Evolutionary conservation across 192 early-diverging fungal species (phyloP).

Genomic region (Linnemannia exigua): DNA sequence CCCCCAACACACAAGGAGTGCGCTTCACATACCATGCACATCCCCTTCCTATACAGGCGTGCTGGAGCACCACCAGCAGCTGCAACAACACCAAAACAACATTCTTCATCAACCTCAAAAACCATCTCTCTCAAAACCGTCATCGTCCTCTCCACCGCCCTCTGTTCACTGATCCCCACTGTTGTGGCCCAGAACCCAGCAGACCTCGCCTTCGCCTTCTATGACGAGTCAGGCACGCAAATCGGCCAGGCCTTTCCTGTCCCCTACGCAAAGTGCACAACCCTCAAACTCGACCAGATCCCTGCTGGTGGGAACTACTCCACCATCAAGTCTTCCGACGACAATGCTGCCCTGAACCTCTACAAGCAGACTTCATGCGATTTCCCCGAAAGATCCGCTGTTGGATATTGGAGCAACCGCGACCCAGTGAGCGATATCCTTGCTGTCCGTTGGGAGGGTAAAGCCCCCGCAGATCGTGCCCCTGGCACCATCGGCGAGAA

Average conservation of each 20-base stretch:
- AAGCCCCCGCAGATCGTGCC: background rate
- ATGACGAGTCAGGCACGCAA: background rate
- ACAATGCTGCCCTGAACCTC: constrained; percentile 31
- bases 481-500: constrained; percentile 3
- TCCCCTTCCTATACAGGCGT: background rate
- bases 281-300: background rate
- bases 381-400: background rate
- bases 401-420: constrained; percentile 6
- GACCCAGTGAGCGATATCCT: background rate
- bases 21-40: background rate
- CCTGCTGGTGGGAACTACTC: constrained; percentile 1
- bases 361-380: constrained; percentile 7
- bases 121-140: background rate
- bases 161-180: background rate
- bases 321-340: background rate
- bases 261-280: background rate
- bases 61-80: background rate
- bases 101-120: background rate
- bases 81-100: background rate
- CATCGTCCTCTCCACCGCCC: background rate
- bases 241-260: constrained; percentile 20
- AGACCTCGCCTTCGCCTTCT: constrained; percentile 20
- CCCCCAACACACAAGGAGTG: background rate
- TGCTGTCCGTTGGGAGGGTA: constrained; percentile 39
- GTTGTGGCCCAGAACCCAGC: background rate